These are phyloP conservation scores for Esteya vermicola DNA, from an alignment of 2,329 filamentous ascomycete genomes.

Conservation along the genomic window DNA sequence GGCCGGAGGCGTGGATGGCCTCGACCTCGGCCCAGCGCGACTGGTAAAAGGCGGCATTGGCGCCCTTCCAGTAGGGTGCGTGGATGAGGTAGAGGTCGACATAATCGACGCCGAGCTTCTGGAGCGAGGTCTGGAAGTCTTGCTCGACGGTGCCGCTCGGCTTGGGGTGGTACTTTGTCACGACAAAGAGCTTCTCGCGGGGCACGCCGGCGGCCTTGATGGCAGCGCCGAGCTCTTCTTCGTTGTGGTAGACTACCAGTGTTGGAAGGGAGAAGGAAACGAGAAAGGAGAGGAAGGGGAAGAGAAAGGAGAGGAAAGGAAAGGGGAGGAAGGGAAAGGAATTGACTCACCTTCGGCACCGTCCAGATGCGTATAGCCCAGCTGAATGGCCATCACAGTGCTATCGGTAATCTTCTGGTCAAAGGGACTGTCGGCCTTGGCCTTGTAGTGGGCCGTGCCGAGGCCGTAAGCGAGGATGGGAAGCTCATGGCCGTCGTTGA, in stretches of 20 bases:
- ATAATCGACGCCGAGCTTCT: conserved; percentile 54
- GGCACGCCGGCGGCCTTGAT: conserved; percentile 53
- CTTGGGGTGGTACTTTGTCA: conserved; percentile 38
- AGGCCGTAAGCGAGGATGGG: conserved; percentile 62
- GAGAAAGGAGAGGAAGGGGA: not conserved
- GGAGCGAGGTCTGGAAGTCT: conserved; percentile 44
- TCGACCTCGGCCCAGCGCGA: conserved; percentile 45
- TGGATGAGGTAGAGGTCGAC: conserved; percentile 59
- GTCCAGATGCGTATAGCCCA: conserved; percentile 62
- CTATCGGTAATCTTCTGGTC: conserved; percentile 37
- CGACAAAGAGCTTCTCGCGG: conserved; percentile 55
- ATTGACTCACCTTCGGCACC: conserved; percentile 48
- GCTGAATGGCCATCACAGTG: conserved; percentile 47
- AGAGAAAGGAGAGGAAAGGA: not conserved
- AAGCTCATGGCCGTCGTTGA: conserved; percentile 62
- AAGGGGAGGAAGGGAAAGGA: not conserved
- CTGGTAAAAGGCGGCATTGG: conserved; percentile 37
- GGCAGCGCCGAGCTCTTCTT: conserved; percentile 56
- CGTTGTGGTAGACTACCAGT: conserved; percentile 41
- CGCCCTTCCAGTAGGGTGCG: conserved; percentile 36
- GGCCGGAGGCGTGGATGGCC: conserved; percentile 51
- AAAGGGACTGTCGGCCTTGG: conserved; percentile 27
- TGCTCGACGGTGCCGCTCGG: conserved; percentile 23
- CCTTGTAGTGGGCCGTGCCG: conserved; percentile 52
- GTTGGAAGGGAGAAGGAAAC: not conserved